Conservation (phyloP, 306 rosid genomes). For the Vigna hirtella region DNA sequence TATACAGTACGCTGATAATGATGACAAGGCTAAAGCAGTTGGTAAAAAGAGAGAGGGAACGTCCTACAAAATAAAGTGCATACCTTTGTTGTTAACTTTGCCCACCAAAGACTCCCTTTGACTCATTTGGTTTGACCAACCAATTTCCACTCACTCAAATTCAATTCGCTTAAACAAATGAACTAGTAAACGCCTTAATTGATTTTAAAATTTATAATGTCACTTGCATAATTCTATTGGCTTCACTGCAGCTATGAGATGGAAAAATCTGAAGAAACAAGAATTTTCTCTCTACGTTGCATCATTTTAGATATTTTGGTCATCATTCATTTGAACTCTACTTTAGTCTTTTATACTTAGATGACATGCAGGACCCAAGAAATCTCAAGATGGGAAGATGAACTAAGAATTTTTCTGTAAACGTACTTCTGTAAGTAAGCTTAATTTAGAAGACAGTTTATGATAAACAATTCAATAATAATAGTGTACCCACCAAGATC, state of each 20-base stretch:
- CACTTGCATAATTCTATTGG: neutral
- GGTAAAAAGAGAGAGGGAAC: constrained; percentile 75
- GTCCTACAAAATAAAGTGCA: constrained; percentile 68
- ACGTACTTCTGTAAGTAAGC: neutral
- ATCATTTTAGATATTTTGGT: too few relatives aligned
- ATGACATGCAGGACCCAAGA: too few relatives aligned
- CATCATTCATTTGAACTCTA: too few relatives aligned
- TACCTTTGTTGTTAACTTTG: constrained; percentile 56
- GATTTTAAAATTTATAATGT: neutral
- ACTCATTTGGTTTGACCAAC: constrained; percentile 37
- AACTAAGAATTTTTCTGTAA: neutral
- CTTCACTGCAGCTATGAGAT: too few relatives aligned
- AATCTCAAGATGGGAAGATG: neutral
- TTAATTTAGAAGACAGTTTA: neutral
- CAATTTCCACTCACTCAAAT: neutral
- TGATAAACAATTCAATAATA: neutral
- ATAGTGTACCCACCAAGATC: neutral
- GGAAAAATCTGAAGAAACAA: too few relatives aligned
- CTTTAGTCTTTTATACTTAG: too few relatives aligned
- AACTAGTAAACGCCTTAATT: constrained; percentile 2
- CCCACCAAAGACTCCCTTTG: constrained; percentile 25
- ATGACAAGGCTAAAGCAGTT: constrained; percentile 61
- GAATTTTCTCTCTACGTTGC: too few relatives aligned
- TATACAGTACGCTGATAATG: constrained; percentile 52
- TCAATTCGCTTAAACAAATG: neutral